Base-by-base conservation (phyloP, 257 asterid genomes). In the Verbena officinalis region DNA sequence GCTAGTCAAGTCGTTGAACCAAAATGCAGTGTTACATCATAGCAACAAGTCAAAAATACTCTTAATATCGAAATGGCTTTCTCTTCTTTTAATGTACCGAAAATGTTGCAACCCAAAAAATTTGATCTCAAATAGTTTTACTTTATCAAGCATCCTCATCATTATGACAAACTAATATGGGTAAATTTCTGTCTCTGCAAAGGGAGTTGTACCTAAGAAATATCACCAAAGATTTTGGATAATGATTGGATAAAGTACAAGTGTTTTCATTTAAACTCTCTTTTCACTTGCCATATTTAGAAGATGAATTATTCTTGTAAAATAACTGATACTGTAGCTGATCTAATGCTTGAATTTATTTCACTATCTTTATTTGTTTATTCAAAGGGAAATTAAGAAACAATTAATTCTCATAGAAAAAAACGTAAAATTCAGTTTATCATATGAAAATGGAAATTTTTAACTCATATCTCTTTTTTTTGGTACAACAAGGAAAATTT, bases 71-170 rank as follows among this genome's bases (percentile, higher is more conserved):
- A 72, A 42, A 21, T 40, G 42, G 23, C 73, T 73, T 66, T 73
- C 69, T 59, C 77, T 73, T 66, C 77, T 73, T 73, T 73, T 52
- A 31, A 66, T 52, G 73, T 9, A 33, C 21, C 69, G 23, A 59
- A 56, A 59, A 65, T 57, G 44, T 50, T 45, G 19, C 36, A 24
- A 38, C 43, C 36, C 64, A 55, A 62, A 62, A 56, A 48, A 22
- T 8, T 48, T 24, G 14, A 12, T 23, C 23, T 33, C 48, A 55
- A 66, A 56, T 55, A 43, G 39, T 19, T 64, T 9, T 24, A 49
- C 77, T 72, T 72, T 72, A 57, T 49, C 24, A 49, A 57, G 55
- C 51, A 49, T 57, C 67, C 59, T 64, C 52, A 57, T 65, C 68
- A 65, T 64, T 51, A 21, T 39, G 14, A 20, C 31, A 45, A 43